Conservation (phyloP, 2,329 filamentous ascomycete genomes). For the Calonectria honghensis region DNA sequence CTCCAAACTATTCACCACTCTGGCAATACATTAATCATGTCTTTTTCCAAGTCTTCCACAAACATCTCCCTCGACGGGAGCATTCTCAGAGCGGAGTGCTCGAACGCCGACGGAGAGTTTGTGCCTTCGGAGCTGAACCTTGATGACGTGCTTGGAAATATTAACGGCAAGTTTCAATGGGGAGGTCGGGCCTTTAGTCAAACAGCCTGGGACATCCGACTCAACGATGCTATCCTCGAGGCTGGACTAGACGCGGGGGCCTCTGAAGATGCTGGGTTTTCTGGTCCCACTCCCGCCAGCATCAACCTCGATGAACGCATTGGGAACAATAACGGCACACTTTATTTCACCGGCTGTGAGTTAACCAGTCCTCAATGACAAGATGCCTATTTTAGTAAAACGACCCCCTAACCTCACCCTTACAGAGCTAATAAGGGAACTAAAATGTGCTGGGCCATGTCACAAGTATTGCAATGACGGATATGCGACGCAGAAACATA, state of each 20-base stretch:
- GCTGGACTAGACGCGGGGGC: background rate
- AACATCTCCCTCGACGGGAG: background rate
- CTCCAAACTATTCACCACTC: background rate
- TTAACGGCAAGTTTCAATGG: background rate
- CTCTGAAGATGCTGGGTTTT: background rate
- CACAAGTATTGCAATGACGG: background rate
- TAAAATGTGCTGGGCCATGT: background rate
- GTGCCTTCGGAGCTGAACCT: background rate
- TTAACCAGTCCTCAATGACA: background rate
- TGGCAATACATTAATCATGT: background rate
- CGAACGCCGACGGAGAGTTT: background rate
- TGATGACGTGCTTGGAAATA: conserved; percentile 8
- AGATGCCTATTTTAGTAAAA: background rate
- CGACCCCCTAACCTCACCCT: background rate
- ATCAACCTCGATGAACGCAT: conserved; percentile 1
- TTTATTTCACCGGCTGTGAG: background rate
- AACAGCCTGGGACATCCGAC: background rate
- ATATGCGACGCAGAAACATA: background rate
- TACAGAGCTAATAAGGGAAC: background rate
- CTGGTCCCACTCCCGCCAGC: background rate
- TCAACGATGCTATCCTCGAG: conserved; percentile 22
- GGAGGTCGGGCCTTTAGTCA: background rate
- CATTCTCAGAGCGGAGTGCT: background rate
- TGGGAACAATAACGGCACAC: background rate
- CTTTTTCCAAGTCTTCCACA: background rate